Evolutionary conservation across 148 eudicot genomes (phyloP).

Genomic region (Vaccinium macrocarpon): DNA sequence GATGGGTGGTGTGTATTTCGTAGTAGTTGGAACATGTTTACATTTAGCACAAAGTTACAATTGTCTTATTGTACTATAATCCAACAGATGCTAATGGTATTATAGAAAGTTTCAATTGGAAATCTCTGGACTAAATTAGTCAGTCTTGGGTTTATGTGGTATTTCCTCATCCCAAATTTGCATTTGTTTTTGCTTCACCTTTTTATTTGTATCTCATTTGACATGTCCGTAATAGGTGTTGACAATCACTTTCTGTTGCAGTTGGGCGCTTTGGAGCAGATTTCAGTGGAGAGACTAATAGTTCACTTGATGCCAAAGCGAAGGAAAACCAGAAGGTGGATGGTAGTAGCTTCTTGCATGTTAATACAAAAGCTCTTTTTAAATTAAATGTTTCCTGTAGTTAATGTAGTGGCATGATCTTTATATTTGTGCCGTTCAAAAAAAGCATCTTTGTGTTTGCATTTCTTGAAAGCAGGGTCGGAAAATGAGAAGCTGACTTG

Average conservation of each 20-base stretch:
- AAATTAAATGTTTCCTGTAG: slow-evolving; percentile 15
- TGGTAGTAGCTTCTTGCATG: slow-evolving; percentile 40
- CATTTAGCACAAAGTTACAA: background rate
- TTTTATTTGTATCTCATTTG: background rate
- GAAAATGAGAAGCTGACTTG: slow-evolving; percentile 47
- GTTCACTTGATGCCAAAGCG: slow-evolving; percentile 34
- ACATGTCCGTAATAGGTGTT: slow-evolving; percentile 17
- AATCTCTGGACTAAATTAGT: background rate
- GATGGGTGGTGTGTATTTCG: background rate
- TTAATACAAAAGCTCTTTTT: slow-evolving; percentile 12
- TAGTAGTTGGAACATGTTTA: background rate
- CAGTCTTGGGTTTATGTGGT: background rate
- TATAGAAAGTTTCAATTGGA: slow-evolving; percentile 1
- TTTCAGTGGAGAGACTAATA: slow-evolving; percentile 39
- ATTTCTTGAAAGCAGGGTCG: slow-evolving; percentile 36
- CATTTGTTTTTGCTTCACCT: background rate
- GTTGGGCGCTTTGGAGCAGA: slow-evolving; percentile 31
- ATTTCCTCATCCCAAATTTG: background rate
- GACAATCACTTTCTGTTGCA: slow-evolving; percentile 35
- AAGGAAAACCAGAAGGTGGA: slow-evolving; percentile 56
- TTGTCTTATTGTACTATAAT: background rate
- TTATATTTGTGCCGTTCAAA: background rate
- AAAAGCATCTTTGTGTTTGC: background rate
- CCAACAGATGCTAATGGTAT: background rate
- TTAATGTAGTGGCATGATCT: slow-evolving; percentile 15